phyloP scores from a whole-genome alignment of 1,139 yeast genomes.

The Spencermartinsiella ligniputridi region DNA sequence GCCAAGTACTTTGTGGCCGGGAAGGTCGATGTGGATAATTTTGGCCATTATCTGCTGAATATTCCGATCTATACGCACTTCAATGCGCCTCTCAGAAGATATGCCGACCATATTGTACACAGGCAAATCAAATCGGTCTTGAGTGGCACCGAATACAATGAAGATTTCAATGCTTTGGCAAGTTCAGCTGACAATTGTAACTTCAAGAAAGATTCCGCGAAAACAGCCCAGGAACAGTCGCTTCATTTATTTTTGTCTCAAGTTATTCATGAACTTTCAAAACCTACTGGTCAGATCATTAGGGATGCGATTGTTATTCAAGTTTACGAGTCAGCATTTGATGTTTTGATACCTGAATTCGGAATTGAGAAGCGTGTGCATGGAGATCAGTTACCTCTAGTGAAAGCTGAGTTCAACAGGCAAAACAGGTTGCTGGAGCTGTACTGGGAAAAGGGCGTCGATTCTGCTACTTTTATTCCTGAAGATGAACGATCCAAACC shows the following conservation, averaged over 20 bases:
- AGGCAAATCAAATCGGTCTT: slow-evolving; percentile 77
- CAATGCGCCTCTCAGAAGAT: slow-evolving; percentile 87
- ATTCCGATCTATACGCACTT: slow-evolving; percentile 88
- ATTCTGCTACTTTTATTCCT: slow-evolving; percentile 86
- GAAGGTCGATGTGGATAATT: slow-evolving; percentile 72
- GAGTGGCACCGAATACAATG: slow-evolving; percentile 36
- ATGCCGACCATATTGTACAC: slow-evolving; percentile 89
- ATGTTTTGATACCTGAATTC: slow-evolving; percentile 87
- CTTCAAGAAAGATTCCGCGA: slow-evolving; percentile 92
- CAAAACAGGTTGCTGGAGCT: slow-evolving; percentile 64
- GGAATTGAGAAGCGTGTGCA: slow-evolving; percentile 97
- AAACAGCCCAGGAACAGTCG: slow-evolving; percentile 91
- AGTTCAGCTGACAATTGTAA: slow-evolving; percentile 89
- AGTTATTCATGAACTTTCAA: slow-evolving; percentile 74
- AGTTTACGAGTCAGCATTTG: slow-evolving; percentile 94
- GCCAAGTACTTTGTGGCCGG: slow-evolving; percentile 90
- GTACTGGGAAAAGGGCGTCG: slow-evolving; percentile 89
- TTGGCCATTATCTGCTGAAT: slow-evolving; percentile 71
- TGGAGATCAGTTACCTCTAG: slow-evolving; percentile 91
- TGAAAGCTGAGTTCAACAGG: slow-evolving; percentile 88
- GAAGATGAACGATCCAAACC: slow-evolving; percentile 67
- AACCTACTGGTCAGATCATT: slow-evolving; percentile 71
- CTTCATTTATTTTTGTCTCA: slow-evolving; percentile 82
- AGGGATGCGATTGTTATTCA: slow-evolving; percentile 85
- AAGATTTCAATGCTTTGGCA: slow-evolving; percentile 68